Evolutionary conservation across 352 stramenopile genomes (phyloP).

Genomic region (Phytopythium helicoides): DNA sequence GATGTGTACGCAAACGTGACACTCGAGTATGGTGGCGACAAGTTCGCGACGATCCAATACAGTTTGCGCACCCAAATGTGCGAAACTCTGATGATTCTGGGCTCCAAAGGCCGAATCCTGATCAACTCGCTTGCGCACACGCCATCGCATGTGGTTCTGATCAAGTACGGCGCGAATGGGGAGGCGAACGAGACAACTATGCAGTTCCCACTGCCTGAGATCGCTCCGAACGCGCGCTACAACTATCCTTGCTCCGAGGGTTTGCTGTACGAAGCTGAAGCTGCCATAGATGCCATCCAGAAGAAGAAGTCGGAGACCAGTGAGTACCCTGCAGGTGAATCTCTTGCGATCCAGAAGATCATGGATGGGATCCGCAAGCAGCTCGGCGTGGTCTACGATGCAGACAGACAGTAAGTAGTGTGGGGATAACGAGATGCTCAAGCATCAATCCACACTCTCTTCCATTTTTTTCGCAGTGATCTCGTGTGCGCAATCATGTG

Average conservation of each 20-base stretch:
- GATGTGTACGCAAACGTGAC: slow-evolving; percentile 25
- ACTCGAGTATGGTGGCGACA: slow-evolving; percentile 42
- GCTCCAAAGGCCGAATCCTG: slow-evolving; percentile 60
- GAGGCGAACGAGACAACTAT: slow-evolving; percentile 8
- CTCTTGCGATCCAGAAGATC: slow-evolving; percentile 43
- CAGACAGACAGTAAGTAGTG: neutral
- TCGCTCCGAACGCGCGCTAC: slow-evolving; percentile 1
- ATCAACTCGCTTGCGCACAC: slow-evolving; percentile 40
- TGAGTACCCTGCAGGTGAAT: slow-evolving; percentile 49
- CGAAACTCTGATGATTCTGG: slow-evolving; percentile 66
- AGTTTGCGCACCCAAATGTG: slow-evolving; percentile 56
- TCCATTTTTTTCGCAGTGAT: too few relatives aligned
- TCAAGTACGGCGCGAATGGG: slow-evolving; percentile 4
- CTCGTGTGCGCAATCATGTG: too few relatives aligned
- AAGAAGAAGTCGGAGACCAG: slow-evolving; percentile 28
- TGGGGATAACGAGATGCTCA: too few relatives aligned
- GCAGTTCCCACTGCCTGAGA: slow-evolving; percentile 19
- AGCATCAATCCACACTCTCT: too few relatives aligned
- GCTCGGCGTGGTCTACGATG: slow-evolving; percentile 40
- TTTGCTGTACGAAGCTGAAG: slow-evolving; percentile 72
- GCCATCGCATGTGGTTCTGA: slow-evolving; percentile 16
- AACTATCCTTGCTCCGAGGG: slow-evolving; percentile 25
- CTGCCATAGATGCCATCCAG: slow-evolving; percentile 36
- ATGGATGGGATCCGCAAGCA: slow-evolving; percentile 55
- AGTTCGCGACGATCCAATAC: slow-evolving; percentile 64